Evolutionary conservation across 345 rosid species (phyloP).

Genomic region (Melastoma malabathricum): DNA sequence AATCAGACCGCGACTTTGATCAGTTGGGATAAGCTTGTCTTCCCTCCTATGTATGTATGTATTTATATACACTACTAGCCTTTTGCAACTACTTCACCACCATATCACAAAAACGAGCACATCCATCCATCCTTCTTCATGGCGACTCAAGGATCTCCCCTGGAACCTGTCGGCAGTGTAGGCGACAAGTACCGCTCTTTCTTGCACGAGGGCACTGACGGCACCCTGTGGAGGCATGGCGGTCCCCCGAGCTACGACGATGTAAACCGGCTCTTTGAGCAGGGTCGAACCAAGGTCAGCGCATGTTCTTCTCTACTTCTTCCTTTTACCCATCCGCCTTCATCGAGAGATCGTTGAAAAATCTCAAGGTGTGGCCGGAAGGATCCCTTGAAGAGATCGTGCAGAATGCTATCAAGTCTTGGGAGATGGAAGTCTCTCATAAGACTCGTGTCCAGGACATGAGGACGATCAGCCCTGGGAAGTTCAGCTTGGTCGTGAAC

Average conservation of each 20-base stretch:
- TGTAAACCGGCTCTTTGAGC: slow-evolving; percentile 54
- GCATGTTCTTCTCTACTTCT: too few species aligned
- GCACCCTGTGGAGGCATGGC: slow-evolving; percentile 52
- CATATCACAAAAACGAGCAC: too few species aligned
- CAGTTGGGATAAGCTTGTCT: too few species aligned
- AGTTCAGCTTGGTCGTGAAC: slow-evolving; percentile 65
- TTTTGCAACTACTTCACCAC: too few species aligned
- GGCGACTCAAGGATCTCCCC: slow-evolving; percentile 13
- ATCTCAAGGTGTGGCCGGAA: slow-evolving; percentile 68
- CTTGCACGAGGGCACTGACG: slow-evolving; percentile 28
- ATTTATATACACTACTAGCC: too few species aligned
- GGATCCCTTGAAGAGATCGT: slow-evolving; percentile 85
- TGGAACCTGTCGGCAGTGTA: background rate
- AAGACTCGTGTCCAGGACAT: slow-evolving; percentile 56
- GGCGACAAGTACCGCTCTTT: slow-evolving; percentile 53
- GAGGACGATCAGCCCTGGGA: slow-evolving; percentile 56
- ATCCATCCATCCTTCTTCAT: too few species aligned
- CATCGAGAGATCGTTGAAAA: too few species aligned
- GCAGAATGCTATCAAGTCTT: slow-evolving; percentile 75
- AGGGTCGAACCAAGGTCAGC: slow-evolving; percentile 50
- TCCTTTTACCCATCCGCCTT: too few species aligned
- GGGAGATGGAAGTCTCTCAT: slow-evolving; percentile 89
- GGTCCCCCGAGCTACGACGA: slow-evolving; percentile 37
- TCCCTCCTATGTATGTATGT: too few species aligned
- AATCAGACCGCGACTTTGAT: too few species aligned